Evolutionary conservation across 768 basidiomycete species (phyloP).

Genomic region (Chlorophyllum brunneum): DNA sequence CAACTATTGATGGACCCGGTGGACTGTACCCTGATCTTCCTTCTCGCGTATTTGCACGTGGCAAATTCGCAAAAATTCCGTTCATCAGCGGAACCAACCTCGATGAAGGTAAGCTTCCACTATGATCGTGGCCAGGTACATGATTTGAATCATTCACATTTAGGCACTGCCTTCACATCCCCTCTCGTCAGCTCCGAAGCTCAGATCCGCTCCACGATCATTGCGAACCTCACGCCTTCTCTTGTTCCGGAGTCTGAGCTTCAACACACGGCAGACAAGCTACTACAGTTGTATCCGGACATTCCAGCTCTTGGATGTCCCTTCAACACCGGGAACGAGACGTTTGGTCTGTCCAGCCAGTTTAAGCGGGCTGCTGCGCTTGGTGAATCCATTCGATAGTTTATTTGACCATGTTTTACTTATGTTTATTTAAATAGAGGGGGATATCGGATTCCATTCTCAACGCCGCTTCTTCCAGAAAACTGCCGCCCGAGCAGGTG

Average conservation of each 20-base stretch:
- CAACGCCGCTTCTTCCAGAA: slow-evolving; percentile 35
- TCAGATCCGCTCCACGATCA: slow-evolving; percentile 23
- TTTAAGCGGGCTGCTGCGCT: slow-evolving; percentile 31
- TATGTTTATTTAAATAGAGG: slow-evolving; percentile 17
- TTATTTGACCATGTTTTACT: background rate
- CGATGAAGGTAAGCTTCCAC: slow-evolving; percentile 38
- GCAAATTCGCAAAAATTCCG: slow-evolving; percentile 30
- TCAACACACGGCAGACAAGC: slow-evolving; percentile 17
- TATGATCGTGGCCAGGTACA: too few species aligned
- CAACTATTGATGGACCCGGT: slow-evolving; percentile 37
- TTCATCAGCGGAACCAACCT: slow-evolving; percentile 43
- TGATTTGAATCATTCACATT: background rate
- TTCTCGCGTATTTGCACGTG: slow-evolving; percentile 26
- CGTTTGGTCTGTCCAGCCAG: slow-evolving; percentile 35
- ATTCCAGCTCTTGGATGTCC: slow-evolving; percentile 40
- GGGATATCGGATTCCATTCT: slow-evolving; percentile 38
- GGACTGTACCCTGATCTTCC: slow-evolving; percentile 37
- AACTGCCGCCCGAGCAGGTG: slow-evolving; percentile 32
- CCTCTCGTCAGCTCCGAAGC: slow-evolving; percentile 20
- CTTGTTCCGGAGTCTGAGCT: slow-evolving; percentile 20
- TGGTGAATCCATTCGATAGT: slow-evolving; percentile 15
- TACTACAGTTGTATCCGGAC: slow-evolving; percentile 39
- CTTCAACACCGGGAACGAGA: slow-evolving; percentile 41
- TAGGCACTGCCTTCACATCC: slow-evolving; percentile 34
- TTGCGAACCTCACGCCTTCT: slow-evolving; percentile 25